Base-by-base conservation (phyloP, 768 basidiomycete species). In the Termitomyces sp. region DNA sequence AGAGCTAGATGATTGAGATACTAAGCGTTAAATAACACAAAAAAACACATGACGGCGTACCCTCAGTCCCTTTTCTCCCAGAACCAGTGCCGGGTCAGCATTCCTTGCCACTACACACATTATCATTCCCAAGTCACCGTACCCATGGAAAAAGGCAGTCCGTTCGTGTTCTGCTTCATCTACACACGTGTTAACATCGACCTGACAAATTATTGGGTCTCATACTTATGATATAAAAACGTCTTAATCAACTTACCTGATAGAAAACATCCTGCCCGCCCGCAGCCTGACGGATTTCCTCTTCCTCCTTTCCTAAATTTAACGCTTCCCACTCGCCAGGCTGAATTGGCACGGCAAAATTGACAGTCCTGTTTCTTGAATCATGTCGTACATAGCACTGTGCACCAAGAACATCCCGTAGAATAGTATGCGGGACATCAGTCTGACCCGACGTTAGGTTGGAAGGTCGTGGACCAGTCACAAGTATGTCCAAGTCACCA, bases 61-160 rank as follows among this genome's bases (percentile, higher is more conserved):
- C 78, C 83, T 87, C 25, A 91, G 68, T 0, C 88, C 89, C 48
- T 83, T 77, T 20, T 71, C 72, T 8, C 83, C 82, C 0, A 87
- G 69, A 2, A 71, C 67, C 2, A 90, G 66, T 2, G 47, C 49
- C 7, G 48, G 48, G 48, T 86, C 84, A 54, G 73, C 73, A 58
- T 81, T 81, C 45, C 79, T 78, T 4, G 78, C 80, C 11, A 89
- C 70, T 9, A 86, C 70, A 12, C 84, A 81, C 50, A 91, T 70
- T 9, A 91, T 86, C 82, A 88, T 86, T 0, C 85, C 86, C 9
- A 90, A 75, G 66, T 89, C 89, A 6, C 89, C 89, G 63, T 88
- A 90, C 2, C 83, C 81, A 62, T 85, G 79, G 66, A 83, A 82
- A 71, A 88, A 82, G 31, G 78, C 68, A 20, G 82, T 71, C 29